Evolutionary conservation across 345 rosid genomes (phyloP).

Genomic region (Eucalyptus pumila): DNA sequence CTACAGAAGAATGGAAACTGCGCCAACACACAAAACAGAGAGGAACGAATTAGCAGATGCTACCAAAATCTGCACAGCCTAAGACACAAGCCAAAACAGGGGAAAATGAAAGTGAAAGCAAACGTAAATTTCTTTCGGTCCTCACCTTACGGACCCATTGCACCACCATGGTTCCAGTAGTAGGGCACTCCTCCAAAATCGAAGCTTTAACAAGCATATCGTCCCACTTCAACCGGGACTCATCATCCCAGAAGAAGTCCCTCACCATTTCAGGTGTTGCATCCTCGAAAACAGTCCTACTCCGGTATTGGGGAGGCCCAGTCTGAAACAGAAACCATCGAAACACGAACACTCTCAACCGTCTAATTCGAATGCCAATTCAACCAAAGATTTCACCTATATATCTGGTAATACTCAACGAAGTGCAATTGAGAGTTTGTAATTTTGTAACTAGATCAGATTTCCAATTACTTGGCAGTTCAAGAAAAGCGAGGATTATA

Average conservation of each 20-base stretch:
- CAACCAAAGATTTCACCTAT: not conserved
- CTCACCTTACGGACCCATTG: constrained; percentile 93
- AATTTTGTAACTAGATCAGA: not conserved
- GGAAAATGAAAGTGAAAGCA: not conserved
- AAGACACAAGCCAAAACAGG: not conserved
- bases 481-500: not conserved
- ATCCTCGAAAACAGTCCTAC: constrained; percentile 83
- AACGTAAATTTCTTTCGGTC: not conserved
- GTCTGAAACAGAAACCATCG: constrained; percentile 8
- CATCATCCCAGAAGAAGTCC: constrained; percentile 99
- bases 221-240: constrained; percentile 78
- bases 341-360: not conserved
- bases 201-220: constrained; percentile 61
- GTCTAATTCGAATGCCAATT: not conserved
- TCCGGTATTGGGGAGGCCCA: constrained; percentile 92
- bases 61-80: not conserved
- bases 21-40: not conserved
- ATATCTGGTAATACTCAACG: not conserved
- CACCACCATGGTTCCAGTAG: constrained; percentile 74
- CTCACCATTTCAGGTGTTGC: constrained; percentile 82
- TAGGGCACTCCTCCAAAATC: constrained; percentile 58
- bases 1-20: constrained; percentile 99
- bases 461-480: not conserved
- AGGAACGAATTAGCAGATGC: not conserved
- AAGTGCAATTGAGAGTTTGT: too few species aligned